phyloP scores from a whole-genome alignment of 371 early-diverging fungal genomes.

The Nosema muscidifuracis region DNA sequence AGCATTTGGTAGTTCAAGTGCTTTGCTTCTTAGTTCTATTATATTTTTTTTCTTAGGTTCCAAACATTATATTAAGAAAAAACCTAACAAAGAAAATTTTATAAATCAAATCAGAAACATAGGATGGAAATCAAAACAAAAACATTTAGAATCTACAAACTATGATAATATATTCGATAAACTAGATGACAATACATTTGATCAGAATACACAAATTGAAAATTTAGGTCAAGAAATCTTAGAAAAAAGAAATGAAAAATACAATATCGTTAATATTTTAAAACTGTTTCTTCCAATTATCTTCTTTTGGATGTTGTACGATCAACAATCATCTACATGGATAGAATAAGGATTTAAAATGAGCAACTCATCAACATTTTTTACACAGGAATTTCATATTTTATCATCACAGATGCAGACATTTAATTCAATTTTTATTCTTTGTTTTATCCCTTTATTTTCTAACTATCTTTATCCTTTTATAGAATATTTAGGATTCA shows the following conservation, averaged over 20 bases:
- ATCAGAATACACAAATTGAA: not conserved
- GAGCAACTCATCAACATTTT: slow-evolving; percentile 23
- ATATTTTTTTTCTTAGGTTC: slow-evolving; percentile 48
- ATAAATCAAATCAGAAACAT: too few species aligned
- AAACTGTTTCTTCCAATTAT: slow-evolving; percentile 48
- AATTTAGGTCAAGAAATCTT: not conserved
- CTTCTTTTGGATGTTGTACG: slow-evolving; percentile 64
- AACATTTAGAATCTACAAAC: too few species aligned
- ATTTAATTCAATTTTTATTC: slow-evolving; percentile 64
- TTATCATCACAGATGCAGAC: slow-evolving; percentile 61
- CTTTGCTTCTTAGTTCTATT: slow-evolving; percentile 48
- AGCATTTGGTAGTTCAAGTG: slow-evolving; percentile 55
- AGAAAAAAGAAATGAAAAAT: not conserved
- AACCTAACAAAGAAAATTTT: slow-evolving; percentile 12
- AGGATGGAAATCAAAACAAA: too few species aligned
- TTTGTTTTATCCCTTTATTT: slow-evolving; percentile 66
- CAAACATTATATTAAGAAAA: slow-evolving; percentile 16
- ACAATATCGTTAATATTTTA: slow-evolving; percentile 13
- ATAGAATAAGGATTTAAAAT: slow-evolving; percentile 61
- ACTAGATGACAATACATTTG: not conserved
- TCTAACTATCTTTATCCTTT: slow-evolving; percentile 64
- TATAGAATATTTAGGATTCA: slow-evolving; percentile 38
- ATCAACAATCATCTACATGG: slow-evolving; percentile 64
- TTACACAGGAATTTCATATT: slow-evolving; percentile 22
- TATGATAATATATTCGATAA: not conserved